phyloP scores from a whole-genome alignment of 2,329 filamentous ascomycete genomes.

The Cladophialophora bantiana region DNA sequence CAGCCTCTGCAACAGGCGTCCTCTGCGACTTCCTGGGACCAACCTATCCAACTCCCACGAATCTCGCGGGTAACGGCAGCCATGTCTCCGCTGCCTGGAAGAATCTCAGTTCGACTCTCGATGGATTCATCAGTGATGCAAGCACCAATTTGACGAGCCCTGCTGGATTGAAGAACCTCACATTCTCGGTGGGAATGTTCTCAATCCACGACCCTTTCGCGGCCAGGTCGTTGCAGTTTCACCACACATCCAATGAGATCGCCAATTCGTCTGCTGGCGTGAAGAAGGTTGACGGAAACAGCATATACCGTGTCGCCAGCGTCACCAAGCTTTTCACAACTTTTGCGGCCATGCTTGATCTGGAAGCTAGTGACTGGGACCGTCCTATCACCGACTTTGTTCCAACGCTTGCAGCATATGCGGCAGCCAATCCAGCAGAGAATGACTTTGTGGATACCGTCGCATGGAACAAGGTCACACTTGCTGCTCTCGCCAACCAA shows the following conservation, averaged over 20 bases:
- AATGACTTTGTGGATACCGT: conserved; percentile 46
- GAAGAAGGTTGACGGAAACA: conserved; percentile 50
- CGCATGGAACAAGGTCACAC: conserved; percentile 58
- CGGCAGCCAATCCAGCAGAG: conserved; percentile 14
- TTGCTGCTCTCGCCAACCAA: conserved; percentile 56
- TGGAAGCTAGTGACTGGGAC: conserved; percentile 49
- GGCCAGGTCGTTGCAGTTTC: conserved; percentile 46
- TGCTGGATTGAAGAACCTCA: conserved; percentile 44
- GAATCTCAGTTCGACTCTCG: conserved; percentile 44
- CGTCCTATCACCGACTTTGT: conserved; percentile 57
- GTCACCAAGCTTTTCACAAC: conserved; percentile 53
- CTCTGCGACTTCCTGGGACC: conserved; percentile 43
- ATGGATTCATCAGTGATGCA: conserved; percentile 35
- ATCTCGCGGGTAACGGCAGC: conserved; percentile 47
- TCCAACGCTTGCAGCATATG: conserved; percentile 46
- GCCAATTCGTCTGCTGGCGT: conserved; percentile 50
- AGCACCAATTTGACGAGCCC: conserved; percentile 15
- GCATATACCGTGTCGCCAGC: conserved; percentile 54
- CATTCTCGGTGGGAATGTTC: conserved; percentile 52
- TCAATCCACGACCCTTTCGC: conserved; percentile 46
- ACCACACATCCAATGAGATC: conserved; percentile 49
- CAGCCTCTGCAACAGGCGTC: conserved; percentile 13
- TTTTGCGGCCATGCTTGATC: conserved; percentile 48
- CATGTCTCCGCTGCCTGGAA: conserved; percentile 46
- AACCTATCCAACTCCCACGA: conserved; percentile 46